A percentile compares a stretch with the other conserved stretches of the same genome.
phyloP scores from a whole-genome alignment of 495 filamentous ascomycete genomes.

The Xylaria castorea region DNA sequence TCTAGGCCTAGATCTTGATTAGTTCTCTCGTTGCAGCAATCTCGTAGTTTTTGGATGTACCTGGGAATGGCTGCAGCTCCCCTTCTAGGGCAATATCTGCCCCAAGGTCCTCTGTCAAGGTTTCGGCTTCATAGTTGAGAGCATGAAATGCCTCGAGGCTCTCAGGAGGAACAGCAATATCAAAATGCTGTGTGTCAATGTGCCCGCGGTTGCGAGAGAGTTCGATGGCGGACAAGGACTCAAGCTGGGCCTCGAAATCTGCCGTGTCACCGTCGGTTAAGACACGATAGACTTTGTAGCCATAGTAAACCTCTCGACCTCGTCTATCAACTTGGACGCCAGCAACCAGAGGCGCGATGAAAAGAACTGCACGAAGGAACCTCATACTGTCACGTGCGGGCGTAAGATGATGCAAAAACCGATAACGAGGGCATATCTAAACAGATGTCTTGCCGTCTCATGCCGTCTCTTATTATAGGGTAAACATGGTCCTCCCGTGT shows the following conservation, averaged over 20 bases:
- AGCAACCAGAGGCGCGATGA: constrained; percentile 32
- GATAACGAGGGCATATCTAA: not conserved
- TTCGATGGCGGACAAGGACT: constrained; percentile 41
- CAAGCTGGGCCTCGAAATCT: constrained; percentile 41
- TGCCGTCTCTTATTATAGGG: constrained; percentile 14
- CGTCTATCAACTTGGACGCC: constrained; percentile 37
- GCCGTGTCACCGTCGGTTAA: constrained; percentile 30
- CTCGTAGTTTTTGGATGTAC: constrained; percentile 18
- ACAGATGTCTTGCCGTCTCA: constrained; percentile 12
- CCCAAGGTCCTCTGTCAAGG: constrained; percentile 57
- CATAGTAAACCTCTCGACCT: constrained; percentile 46
- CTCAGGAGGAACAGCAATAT: constrained; percentile 53
- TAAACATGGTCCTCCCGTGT: not conserved
- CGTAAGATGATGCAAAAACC: not conserved
- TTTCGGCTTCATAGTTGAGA: constrained; percentile 43
- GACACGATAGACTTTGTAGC: constrained; percentile 54
- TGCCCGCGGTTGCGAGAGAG: constrained; percentile 43
- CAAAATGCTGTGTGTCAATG: constrained; percentile 36
- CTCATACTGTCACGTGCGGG: constrained; percentile 34
- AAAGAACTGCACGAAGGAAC: constrained; percentile 30
- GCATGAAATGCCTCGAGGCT: constrained; percentile 49
- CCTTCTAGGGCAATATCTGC: constrained; percentile 52
- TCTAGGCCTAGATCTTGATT: constrained; percentile 19
- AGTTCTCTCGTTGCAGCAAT: not conserved
- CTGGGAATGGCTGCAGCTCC: constrained; percentile 37